Percentiles rank a stretch among this genome's conserved stretches.
phyloP scores from a whole-genome alignment of 1,139 yeast genomes.

The Entelexis sorbosivorans region DNA sequence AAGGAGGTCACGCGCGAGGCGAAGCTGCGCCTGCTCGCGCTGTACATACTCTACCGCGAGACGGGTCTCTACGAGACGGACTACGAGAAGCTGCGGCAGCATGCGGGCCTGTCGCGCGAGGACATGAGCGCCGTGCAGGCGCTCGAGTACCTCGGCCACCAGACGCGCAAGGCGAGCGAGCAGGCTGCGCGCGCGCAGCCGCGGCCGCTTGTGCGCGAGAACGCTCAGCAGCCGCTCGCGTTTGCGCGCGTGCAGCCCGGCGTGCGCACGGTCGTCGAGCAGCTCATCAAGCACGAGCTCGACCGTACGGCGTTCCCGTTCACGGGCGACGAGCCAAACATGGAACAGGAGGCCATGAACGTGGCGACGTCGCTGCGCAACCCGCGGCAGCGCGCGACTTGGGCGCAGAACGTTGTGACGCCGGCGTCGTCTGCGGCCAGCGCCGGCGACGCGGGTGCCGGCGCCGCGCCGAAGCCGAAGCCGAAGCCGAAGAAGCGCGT shows the following conservation, averaged over 20 bases:
- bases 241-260: conserved; percentile 65
- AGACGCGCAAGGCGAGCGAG: conserved; percentile 9
- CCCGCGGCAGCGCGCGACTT: conserved; percentile 66
- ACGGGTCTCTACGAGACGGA: conserved; percentile 65
- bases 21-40: conserved; percentile 63
- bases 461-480: conserved; percentile 33
- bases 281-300: conserved; percentile 39
- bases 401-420: conserved; percentile 46
- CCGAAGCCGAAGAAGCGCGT: conserved; percentile 45
- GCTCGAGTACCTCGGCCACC: conserved; percentile 49
- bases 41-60: conserved; percentile 73
- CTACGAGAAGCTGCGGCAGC: conserved; percentile 55
- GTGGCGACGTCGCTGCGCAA: conserved; percentile 47
- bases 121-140: conserved; percentile 58
- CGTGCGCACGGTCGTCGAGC: conserved; percentile 46
- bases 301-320: conserved; percentile 59
- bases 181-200: conserved; percentile 9
- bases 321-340: conserved; percentile 59
- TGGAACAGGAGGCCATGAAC: conserved; percentile 41
- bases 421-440: conserved; percentile 28
- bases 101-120: conserved; percentile 50
- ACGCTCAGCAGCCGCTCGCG: conserved; percentile 18
- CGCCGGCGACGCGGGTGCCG: background rate
- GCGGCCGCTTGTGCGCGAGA: conserved; percentile 15
- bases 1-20: conserved; percentile 45